phyloP scores from a whole-genome alignment of 2,329 filamentous ascomycete genomes.

The Fusarium sp. region DNA sequence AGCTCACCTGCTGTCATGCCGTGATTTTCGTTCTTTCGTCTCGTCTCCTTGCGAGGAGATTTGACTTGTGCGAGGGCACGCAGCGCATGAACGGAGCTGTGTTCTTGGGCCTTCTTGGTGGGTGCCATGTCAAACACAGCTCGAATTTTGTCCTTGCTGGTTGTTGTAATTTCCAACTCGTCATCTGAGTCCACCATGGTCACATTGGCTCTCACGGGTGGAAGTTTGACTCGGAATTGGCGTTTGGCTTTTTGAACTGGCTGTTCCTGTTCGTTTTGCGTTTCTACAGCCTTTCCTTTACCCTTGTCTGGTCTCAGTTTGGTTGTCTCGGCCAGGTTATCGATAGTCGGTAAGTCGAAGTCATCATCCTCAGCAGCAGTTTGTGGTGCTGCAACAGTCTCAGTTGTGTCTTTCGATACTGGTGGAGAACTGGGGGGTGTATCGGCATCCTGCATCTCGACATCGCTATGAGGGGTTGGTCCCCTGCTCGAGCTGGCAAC shows the following conservation, averaged over 20 bases:
- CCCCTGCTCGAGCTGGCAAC: slow-evolving; percentile 67
- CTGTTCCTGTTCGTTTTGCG: slow-evolving; percentile 27
- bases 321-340: slow-evolving; percentile 49
- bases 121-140: slow-evolving; percentile 78
- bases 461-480: slow-evolving; percentile 63
- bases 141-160: slow-evolving; percentile 63
- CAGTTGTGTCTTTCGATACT: slow-evolving; percentile 46
- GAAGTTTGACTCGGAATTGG: slow-evolving; percentile 63
- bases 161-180: slow-evolving; percentile 71
- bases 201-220: slow-evolving; percentile 53
- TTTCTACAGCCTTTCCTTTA: slow-evolving; percentile 65
- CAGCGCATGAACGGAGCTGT: slow-evolving; percentile 73
- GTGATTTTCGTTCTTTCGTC: slow-evolving; percentile 56
- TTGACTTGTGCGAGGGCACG: slow-evolving; percentile 79
- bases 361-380: slow-evolving; percentile 18
- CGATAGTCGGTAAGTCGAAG: slow-evolving; percentile 47
- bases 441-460: slow-evolving; percentile 62
- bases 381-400: background rate
- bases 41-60: slow-evolving; percentile 67
- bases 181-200: slow-evolving; percentile 63
- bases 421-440: slow-evolving; percentile 81
- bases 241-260: slow-evolving; percentile 53
- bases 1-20: slow-evolving; percentile 78
- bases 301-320: slow-evolving; percentile 62
- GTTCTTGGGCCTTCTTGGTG: slow-evolving; percentile 70